Base-by-base conservation (phyloP, 495 filamentous ascomycete species). In the Penicillium bialowiezense region DNA sequence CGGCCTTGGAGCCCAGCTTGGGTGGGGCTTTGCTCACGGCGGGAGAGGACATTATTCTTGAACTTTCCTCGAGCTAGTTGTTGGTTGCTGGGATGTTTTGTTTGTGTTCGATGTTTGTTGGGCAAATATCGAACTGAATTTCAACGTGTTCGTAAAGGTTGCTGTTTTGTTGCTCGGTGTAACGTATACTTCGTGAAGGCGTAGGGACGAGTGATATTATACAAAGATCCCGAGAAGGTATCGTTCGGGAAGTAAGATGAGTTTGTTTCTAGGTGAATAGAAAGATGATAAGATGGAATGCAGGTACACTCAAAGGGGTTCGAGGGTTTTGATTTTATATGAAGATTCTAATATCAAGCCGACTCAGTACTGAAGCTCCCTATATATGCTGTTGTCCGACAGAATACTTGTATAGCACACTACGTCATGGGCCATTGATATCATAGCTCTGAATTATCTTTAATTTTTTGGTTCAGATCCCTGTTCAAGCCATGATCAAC, bases 341-440 rank as follows among this genome's bases (percentile, higher is more conserved):
- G 45, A 14, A n/a, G 28, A 37, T 46, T 49, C 52, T 54, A 48
- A 55, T 62, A 62, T 55, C 55, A 50, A 26, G 4, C 52, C 13
- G 44, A 31, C 15, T n/a, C 7, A 44, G 9, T 18, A 33, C 14
- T 29, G 17, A n/a, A 28, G 35, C 38, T 24, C 31, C 33, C 46
- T 59, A 55, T 51, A 51, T 54, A 52, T 10, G 35, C 38, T 26
- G 5, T 35, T 43, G 23, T 36, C 53, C 56, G 52, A 47, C 18
- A 57, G 41, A 15, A 44, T 35, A 21, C 32, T 8, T 10, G 42
- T 10, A 48, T 18, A 51, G 44, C 37, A 34, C 19, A 46, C 54
- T 57, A 60, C 60, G 60, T 63, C 60, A 63, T 53, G 17, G 24
- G 4, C 40, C 7, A 23, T 53, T 58, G 60, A 58, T 63, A 63